Evolutionary conservation across 148 eudicot species (phyloP).

Genomic region (Selenicereus undatus): DNA sequence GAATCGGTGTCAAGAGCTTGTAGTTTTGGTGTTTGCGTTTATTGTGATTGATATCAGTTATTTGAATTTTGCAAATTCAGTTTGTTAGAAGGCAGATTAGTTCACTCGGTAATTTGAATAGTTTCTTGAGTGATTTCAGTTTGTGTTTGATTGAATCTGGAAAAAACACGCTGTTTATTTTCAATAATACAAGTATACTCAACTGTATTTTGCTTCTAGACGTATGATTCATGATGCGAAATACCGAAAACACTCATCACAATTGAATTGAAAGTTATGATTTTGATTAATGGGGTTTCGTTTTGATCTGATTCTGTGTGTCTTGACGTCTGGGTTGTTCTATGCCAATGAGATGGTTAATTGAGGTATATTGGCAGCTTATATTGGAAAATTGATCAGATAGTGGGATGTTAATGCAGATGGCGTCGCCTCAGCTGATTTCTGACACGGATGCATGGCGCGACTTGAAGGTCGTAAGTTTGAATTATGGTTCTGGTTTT

Average conservation of each 20-base stretch:
- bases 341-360: background rate
- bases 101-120: background rate
- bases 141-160: background rate
- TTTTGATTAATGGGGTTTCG: background rate
- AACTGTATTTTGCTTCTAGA: background rate
- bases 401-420: conserved; percentile 36
- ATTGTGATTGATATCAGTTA: background rate
- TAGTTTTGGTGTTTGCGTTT: background rate
- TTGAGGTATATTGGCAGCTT: background rate
- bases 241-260: background rate
- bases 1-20: background rate
- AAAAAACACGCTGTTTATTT: background rate
- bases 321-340: background rate
- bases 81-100: background rate
- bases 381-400: background rate
- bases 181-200: background rate
- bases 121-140: background rate
- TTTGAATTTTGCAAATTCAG: background rate
- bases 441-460: conserved; percentile 73
- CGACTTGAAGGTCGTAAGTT: conserved; percentile 53
- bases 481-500: background rate
- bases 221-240: background rate
- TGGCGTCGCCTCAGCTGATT: conserved; percentile 68
- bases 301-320: background rate
- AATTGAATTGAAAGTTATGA: too few relatives aligned